Percentiles rank a stretch among this genome's conserved stretches.
phyloP scores from a whole-genome alignment of 1,284 basidiomycete species.

The Meripilus lineatus region DNA sequence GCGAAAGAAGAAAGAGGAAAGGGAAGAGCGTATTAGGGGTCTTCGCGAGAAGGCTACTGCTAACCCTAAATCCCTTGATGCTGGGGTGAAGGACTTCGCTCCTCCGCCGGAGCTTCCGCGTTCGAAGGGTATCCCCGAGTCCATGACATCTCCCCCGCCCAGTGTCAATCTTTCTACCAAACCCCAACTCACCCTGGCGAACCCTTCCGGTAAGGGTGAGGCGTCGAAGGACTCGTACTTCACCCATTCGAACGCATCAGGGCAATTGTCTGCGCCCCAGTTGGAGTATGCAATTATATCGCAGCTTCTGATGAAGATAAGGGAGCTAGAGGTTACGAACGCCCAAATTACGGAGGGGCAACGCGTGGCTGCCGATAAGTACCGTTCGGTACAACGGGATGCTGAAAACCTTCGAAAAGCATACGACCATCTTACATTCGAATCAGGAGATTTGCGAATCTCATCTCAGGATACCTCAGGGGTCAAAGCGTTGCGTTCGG shows the following conservation, averaged over 20 bases:
- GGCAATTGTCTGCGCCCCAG: conserved; percentile 5
- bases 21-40: conserved; percentile 48
- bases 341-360: conserved; percentile 66
- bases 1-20: conserved; percentile 45
- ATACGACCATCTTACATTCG: conserved; percentile 67
- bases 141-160: background rate
- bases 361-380: conserved; percentile 49
- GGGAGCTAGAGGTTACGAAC: conserved; percentile 76
- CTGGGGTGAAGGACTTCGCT: conserved; percentile 50
- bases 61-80: conserved; percentile 2
- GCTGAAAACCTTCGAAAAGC: conserved; percentile 62
- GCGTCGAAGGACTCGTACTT: conserved; percentile 6
- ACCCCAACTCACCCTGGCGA: background rate
- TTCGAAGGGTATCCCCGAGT: conserved; percentile 5
- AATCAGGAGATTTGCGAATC: conserved; percentile 42
- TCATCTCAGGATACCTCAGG: conserved; percentile 31
- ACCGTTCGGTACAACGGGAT: conserved; percentile 67
- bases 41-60: conserved; percentile 30
- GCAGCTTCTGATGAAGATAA: conserved; percentile 72
- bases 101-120: conserved; percentile 36
- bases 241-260: conserved; percentile 7
- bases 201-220: background rate
- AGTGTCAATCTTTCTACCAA: conserved; percentile 3
- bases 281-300: conserved; percentile 57
- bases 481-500: background rate